Evolutionary conservation across 139 green algal species (phyloP), one percentile per base, ranked within the genome.

Genomic region (Coccomyxa sp.): DNA sequence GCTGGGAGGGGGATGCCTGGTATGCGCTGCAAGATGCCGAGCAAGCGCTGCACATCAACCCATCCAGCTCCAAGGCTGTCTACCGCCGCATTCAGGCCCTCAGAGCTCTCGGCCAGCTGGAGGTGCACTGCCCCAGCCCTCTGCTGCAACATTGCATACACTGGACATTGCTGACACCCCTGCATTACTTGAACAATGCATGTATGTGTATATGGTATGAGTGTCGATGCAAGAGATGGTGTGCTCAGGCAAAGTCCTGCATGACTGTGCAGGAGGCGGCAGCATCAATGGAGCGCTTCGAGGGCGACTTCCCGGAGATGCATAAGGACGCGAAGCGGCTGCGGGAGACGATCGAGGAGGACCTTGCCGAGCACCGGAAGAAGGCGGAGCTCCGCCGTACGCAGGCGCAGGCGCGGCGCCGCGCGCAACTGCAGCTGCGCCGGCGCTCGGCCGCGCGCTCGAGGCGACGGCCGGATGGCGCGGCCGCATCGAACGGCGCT

Each of bases 1-100:
- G 78, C 57, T 95, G 92, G 90, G 81, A 84, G 79, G 93, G 93
- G 13, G 93, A 97, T 85, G 88, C 81, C 10, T 77, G 83, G 21
- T 85, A 77, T 51, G 93, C 93, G 12, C 87, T 96, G 76, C 74
- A 80, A 30, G 32, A 28, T 83, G 80, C 38, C 67, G 80, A 80
- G 67, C 51, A 80, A 60, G 68, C 30, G 91, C 94, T 74, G 89
- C 82, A 51, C 91, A 95, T 76, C 78, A 82, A 32, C 90, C 90
- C 0, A 63, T 91, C 27, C 82, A 25, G 51, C 28, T 25, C 57
- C n/a, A 90, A 89, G 60, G 88, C 89, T 0, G 79, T 87, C 83
- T 78, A 90, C 71, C 75, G 88, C 38, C 88, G 92, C 15, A 81
- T 90, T 0, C 83, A 91, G 77, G 87, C 88, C 51, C 85, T 96